Conservation (phyloP, 352 stramenopile genomes). For the Bremia lactucae region DNA sequence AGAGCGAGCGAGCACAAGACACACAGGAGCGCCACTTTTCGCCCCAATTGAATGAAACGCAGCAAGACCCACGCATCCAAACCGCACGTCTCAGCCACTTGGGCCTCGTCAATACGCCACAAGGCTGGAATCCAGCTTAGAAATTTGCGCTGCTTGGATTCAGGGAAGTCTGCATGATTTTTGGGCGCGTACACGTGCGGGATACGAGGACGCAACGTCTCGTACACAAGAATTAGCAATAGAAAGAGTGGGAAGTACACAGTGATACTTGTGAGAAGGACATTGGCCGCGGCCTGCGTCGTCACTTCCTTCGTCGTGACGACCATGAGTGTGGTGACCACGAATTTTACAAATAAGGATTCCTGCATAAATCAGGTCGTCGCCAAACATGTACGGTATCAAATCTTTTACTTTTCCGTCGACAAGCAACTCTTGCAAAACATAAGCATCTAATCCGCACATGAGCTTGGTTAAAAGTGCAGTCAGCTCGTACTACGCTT, state of each 20-base stretch:
- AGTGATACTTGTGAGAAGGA: conserved; percentile 45
- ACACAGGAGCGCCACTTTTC: conserved; percentile 51
- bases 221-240: conserved; percentile 43
- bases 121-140: conserved; percentile 57
- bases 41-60: conserved; percentile 59
- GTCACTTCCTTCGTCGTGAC: conserved; percentile 14
- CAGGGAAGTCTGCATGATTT: conserved; percentile 32
- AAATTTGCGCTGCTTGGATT: conserved; percentile 20
- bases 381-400: no score
- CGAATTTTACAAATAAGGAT: no score
- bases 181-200: conserved; percentile 36
- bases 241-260: conserved; percentile 60
- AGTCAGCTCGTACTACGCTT: no score
- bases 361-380: no score
- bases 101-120: conserved; percentile 36
- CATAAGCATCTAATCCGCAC: no score
- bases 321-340: no score
- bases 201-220: conserved; percentile 37
- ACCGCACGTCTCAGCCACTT: conserved; percentile 49
- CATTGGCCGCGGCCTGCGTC: conserved; percentile 27
- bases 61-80: conserved; percentile 68
- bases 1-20: conserved; percentile 45
- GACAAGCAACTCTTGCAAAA: no score
- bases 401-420: no score
- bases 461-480: no score